These are phyloP conservation scores for Xylaria hypoxylon DNA, from an alignment of 2,329 filamentous ascomycete species.

Conservation along the genomic window DNA sequence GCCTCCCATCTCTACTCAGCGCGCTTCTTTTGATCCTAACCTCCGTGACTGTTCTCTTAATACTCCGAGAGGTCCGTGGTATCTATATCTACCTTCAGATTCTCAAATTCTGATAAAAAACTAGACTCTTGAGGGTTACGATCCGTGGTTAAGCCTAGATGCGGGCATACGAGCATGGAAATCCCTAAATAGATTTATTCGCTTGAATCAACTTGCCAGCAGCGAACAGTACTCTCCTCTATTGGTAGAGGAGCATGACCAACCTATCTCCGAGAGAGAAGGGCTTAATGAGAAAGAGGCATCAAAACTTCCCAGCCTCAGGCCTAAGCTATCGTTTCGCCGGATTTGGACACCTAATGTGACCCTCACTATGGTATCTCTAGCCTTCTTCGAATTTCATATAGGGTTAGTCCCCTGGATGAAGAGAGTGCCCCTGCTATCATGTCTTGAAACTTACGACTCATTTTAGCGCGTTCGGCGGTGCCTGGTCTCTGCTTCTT, in stretches of 20 bases:
- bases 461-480: neutral
- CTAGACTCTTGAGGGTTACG: conserved; percentile 3
- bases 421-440: neutral
- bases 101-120: neutral
- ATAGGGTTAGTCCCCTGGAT: conserved; percentile 8
- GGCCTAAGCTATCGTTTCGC: neutral
- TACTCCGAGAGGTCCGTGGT: neutral
- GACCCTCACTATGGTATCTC: conserved; percentile 3
- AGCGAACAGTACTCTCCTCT: neutral
- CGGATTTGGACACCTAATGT: conserved; percentile 3
- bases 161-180: neutral
- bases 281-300: neutral
- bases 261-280: neutral
- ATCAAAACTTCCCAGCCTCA: neutral
- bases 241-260: neutral
- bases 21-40: neutral
- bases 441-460: neutral
- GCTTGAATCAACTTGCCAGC: too few relatives aligned
- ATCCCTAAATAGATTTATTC: neutral
- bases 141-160: neutral
- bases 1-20: conserved; percentile 8
- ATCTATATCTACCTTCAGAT: neutral
- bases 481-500: conserved; percentile 8
- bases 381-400: conserved; percentile 8
- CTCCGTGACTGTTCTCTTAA: neutral